Conservation (phyloP, 768 basidiomycete genomes). For the Imleria badia region DNA sequence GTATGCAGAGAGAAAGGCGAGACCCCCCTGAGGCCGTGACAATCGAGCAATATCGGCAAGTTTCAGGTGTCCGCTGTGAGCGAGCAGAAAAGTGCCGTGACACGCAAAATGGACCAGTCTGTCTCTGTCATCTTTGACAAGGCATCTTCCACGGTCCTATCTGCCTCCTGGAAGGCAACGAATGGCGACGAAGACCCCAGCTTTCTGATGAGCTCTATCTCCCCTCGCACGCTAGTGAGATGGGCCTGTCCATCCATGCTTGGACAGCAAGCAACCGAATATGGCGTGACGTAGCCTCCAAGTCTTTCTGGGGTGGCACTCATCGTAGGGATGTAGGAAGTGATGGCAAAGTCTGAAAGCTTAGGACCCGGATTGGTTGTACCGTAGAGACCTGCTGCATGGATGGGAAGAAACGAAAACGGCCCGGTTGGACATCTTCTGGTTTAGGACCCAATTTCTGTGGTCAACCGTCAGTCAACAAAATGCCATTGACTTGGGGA, state of each 20-base stretch:
- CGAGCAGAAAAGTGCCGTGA: background rate
- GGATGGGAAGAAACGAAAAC: background rate
- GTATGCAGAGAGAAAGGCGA: too few species aligned
- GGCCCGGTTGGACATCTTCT: background rate
- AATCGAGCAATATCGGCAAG: background rate
- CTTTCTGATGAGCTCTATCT: background rate
- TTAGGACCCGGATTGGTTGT: background rate
- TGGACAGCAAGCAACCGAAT: background rate
- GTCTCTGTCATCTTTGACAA: background rate
- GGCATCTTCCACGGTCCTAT: background rate
- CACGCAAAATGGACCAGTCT: too few species aligned
- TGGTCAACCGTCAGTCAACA: too few species aligned
- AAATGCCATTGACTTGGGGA: too few species aligned
- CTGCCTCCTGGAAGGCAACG: background rate
- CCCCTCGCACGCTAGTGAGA: background rate
- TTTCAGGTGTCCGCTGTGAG: background rate
- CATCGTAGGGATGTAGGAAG: too few species aligned
- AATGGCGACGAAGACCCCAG: too few species aligned
- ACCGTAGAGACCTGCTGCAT: background rate
- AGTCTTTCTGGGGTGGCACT: too few species aligned
- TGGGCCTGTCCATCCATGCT: background rate
- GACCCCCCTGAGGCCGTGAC: too few species aligned
- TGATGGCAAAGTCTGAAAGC: too few species aligned
- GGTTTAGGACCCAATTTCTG: background rate
- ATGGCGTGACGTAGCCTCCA: too few species aligned